Evolutionary conservation across 805 yeast genomes (phyloP).

Genomic region (Candida endomychidarum): DNA sequence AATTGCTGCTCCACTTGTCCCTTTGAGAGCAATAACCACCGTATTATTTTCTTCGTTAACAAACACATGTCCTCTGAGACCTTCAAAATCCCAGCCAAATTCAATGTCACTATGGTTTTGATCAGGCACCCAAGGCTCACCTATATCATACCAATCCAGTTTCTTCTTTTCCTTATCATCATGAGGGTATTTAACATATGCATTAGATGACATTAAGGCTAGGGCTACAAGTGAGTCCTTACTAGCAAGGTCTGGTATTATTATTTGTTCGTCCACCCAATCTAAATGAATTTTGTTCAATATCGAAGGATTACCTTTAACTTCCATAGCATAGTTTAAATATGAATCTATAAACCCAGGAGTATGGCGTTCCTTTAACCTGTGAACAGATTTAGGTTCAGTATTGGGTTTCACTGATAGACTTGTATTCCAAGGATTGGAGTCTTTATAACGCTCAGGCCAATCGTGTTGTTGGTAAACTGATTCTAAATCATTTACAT

Average conservation of each 20-base stretch:
- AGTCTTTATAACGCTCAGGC: constrained; percentile 30
- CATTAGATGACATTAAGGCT: constrained; percentile 87
- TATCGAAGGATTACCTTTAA: constrained; percentile 36
- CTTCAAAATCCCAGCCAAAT: constrained; percentile 86
- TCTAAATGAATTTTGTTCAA: constrained; percentile 49
- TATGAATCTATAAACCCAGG: constrained; percentile 71
- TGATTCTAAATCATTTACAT: constrained; percentile 5
- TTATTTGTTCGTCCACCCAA: constrained; percentile 57
- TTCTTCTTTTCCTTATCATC: constrained; percentile 45
- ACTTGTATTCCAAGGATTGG: constrained; percentile 41
- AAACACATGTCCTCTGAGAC: constrained; percentile 90
- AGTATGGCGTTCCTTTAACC: constrained; percentile 38
- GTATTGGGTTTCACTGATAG: constrained; percentile 27
- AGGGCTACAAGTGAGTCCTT: constrained; percentile 68
- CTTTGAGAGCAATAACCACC: constrained; percentile 82
- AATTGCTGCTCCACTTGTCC: constrained; percentile 80
- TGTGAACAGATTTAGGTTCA: constrained; percentile 19
- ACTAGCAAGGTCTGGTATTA: constrained; percentile 76
- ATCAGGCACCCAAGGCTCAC: constrained; percentile 53
- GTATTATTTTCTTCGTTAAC: constrained; percentile 54
- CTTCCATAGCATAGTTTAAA: constrained; percentile 52
- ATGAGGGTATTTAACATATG: constrained; percentile 76
- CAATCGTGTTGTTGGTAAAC: constrained; percentile 29
- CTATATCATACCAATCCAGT: constrained; percentile 87
- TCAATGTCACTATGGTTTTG: constrained; percentile 51